phyloP scores from a whole-genome alignment of 495 filamentous ascomycete genomes.

The Penicillium egyptiacum region DNA sequence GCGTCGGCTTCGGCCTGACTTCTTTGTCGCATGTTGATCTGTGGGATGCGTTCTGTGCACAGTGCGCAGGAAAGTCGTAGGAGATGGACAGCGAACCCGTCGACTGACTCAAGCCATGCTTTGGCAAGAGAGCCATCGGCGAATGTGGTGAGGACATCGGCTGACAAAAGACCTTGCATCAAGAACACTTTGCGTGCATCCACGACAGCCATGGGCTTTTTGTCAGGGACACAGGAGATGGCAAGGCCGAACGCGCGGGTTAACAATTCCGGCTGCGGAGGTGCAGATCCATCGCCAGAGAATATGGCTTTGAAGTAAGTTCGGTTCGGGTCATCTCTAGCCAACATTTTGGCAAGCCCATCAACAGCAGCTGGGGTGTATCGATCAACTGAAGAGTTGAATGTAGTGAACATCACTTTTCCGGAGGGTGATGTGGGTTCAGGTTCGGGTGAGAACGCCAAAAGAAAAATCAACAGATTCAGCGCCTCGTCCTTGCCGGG shows the following conservation, averaged over 20 bases:
- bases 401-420: constrained; percentile 72
- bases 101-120: constrained; percentile 79
- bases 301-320: constrained; percentile 80
- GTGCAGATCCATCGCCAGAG: constrained; percentile 60
- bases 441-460: constrained; percentile 81
- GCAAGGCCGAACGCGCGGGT: constrained; percentile 87
- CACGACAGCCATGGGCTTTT: constrained; percentile 59
- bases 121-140: constrained; percentile 70
- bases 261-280: constrained; percentile 73
- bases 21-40: constrained; percentile 38
- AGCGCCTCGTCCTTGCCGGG: constrained; percentile 86
- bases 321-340: constrained; percentile 90
- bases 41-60: constrained; percentile 56
- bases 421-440: constrained; percentile 54
- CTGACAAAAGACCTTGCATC: constrained; percentile 87
- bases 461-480: constrained; percentile 81
- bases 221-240: constrained; percentile 78
- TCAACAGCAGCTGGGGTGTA: constrained; percentile 90
- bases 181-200: constrained; percentile 82
- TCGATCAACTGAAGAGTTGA: constrained; percentile 75
- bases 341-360: constrained; percentile 85
- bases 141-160: constrained; percentile 80
- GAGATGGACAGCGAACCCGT: constrained; percentile 81
- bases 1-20: constrained; percentile 45
- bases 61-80: constrained; percentile 69